Evolutionary conservation across 768 basidiomycete species (phyloP), one percentile per base, ranked within the genome.

Genomic region (Suillus subluteus): DNA sequence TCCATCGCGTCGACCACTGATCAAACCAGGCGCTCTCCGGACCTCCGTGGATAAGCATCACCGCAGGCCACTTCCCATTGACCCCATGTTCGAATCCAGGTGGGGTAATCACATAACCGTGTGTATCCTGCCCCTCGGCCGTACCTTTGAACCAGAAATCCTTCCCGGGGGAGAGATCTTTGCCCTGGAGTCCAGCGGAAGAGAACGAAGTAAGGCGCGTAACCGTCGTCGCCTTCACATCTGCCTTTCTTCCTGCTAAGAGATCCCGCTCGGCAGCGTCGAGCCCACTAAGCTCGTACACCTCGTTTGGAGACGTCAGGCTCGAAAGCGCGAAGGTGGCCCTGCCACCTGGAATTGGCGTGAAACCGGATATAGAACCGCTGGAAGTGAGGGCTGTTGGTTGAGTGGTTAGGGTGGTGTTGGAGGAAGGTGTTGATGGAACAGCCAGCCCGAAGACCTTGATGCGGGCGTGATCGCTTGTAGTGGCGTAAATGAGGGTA

Each of bases 91-190:
- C 82, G 84, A 87, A 96, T 6, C 93, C 93, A 40, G 85, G 84
- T 9, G 97, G 97, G 70, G 89, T 93, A 64, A 95, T 69, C 16
- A 88, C 80, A 91, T 91, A 98, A 6, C 94, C 95, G 56, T 98
- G 96, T 18, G 98, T 88, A 38, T 86, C 73, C 75, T 84, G 86
- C 18, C 18, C 59, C 12, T 87, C 86, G 70, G 90, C 79, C 4
- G 92, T 93, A 12, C 97, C 97, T 67, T 87, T 85, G 81, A 98
- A 98, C 88, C 90, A 95, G 73, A 98, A 93, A 65, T 93, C 88
- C 71, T 96, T 90, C 16, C 91, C 92, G 9, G 76, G 72, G 65
- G 81, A 79, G 48, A 97, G 81, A 30, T 78, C 65, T 76, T 91
- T 94, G 9, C 79, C 84, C 59, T 83, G 78, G 61, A 95, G 76